These are phyloP conservation scores for Miamiensis avidus DNA, from an alignment of 169 alveolate genomes.

Conservation along the genomic window DNA sequence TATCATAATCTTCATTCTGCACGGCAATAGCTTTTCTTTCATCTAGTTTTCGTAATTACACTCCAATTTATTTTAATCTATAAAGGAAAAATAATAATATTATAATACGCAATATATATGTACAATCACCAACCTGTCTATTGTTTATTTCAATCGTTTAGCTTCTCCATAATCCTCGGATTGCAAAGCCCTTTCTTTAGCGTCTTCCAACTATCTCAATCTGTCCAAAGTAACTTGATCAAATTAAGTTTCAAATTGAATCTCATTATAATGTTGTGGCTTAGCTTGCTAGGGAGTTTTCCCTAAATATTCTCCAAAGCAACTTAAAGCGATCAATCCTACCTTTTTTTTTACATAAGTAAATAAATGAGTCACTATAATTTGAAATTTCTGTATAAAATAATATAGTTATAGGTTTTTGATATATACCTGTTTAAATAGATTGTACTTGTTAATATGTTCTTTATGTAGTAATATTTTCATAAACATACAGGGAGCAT, in stretches of 20 bases:
- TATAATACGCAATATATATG: no score
- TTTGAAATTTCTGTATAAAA: no score
- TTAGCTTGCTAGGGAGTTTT: slow-evolving; percentile 26
- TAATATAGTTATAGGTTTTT: no score
- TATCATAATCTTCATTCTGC: slow-evolving; percentile 85
- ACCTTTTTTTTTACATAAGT: slow-evolving; percentile 64
- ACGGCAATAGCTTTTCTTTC: slow-evolving; percentile 84
- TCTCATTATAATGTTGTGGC: slow-evolving; percentile 35
- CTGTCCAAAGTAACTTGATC: slow-evolving; percentile 73
- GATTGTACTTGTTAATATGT: slow-evolving; percentile 86
- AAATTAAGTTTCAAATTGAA: slow-evolving; percentile 63
- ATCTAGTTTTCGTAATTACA: slow-evolving; percentile 72
- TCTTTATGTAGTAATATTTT: slow-evolving; percentile 84
- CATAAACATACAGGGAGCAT: slow-evolving; percentile 73
- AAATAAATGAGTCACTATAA: slow-evolving; percentile 25
- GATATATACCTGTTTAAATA: slow-evolving; percentile 83
- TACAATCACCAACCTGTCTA: slow-evolving; percentile 45
- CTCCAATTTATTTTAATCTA: slow-evolving; percentile 66
- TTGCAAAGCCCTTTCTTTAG: slow-evolving; percentile 83
- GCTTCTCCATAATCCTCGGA: slow-evolving; percentile 90
- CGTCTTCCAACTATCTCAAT: slow-evolving; percentile 67
- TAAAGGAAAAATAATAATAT: no score
- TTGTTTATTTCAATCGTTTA: slow-evolving; percentile 78
- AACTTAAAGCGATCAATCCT: slow-evolving; percentile 39
- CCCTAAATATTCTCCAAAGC: slow-evolving; percentile 44